A percentile compares a stretch with the other conserved stretches of the same genome.
Evolutionary conservation across 2,329 filamentous ascomycete genomes (phyloP).

Genomic region (Fusarium pseudocircinatum): DNA sequence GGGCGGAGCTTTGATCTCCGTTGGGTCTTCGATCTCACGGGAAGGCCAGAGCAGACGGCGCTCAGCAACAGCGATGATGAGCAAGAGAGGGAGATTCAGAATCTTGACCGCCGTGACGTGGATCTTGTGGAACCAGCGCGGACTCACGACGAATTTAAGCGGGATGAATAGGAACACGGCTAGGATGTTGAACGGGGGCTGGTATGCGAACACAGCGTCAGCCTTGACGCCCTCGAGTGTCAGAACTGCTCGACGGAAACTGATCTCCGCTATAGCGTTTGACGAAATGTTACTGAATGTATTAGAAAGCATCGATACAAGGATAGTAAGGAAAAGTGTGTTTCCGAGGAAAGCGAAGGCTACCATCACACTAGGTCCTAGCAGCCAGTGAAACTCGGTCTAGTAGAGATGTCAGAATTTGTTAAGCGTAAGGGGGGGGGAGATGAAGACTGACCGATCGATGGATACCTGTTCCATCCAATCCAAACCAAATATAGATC

Average conservation of each 20-base stretch:
- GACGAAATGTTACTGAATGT: slow-evolving; percentile 82
- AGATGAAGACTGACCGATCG: slow-evolving; percentile 55
- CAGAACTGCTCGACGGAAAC: slow-evolving; percentile 81
- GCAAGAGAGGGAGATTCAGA: slow-evolving; percentile 78
- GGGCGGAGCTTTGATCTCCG: slow-evolving; percentile 34
- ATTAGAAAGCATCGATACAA: slow-evolving; percentile 87
- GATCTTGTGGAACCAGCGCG: slow-evolving; percentile 90
- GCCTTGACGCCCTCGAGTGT: slow-evolving; percentile 88
- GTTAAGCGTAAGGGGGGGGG: neutral
- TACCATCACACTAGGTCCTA: slow-evolving; percentile 83
- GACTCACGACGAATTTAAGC: slow-evolving; percentile 79
- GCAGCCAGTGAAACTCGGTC: slow-evolving; percentile 78
- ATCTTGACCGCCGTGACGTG: slow-evolving; percentile 80
- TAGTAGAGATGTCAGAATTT: slow-evolving; percentile 44
- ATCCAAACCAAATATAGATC: slow-evolving; percentile 92
- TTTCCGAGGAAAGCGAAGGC: slow-evolving; percentile 87
- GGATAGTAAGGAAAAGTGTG: slow-evolving; percentile 87
- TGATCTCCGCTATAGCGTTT: slow-evolving; percentile 84
- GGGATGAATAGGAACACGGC: slow-evolving; percentile 79
- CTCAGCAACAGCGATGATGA: slow-evolving; percentile 77
- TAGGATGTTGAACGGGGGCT: slow-evolving; percentile 84
- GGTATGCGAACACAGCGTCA: slow-evolving; percentile 84
- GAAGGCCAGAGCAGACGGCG: slow-evolving; percentile 72
- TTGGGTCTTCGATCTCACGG: slow-evolving; percentile 22
- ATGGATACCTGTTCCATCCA: slow-evolving; percentile 76